Evolutionary conservation across 257 asterid species (phyloP), one percentile per base, ranked within the genome.

Genomic region (Knoxia roxburghii): DNA sequence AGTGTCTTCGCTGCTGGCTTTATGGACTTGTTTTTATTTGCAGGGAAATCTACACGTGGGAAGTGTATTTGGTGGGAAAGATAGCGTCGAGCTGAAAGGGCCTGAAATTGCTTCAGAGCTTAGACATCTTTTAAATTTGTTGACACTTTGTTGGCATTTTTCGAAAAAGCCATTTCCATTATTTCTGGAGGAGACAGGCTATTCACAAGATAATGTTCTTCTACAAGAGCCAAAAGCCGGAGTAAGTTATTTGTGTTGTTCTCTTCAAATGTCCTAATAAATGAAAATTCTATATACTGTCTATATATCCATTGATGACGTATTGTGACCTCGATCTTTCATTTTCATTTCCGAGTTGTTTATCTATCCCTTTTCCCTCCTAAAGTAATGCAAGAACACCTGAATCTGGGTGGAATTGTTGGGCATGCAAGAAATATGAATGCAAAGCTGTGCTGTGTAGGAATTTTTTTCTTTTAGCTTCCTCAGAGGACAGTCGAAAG

Each of bases 141-240:
- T 94, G 65, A 90, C 95, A 24, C 86, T 88, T 45, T 90, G 99
- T 68, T 94, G 96, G 96, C 99, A 90, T 81, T 94, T 94, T 82
- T 94, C 97, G 33, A 94, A 94, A 77, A 94, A 88, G 62, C 87
- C 97, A 6, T 94, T 94, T 71, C 87, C 81, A 14, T 56, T 84
- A 53, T 94, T 94, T 84, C 72, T 94, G 46, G 91, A 87, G 82
- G 96, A 88, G 87, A 90, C 99, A 5, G 99, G 99, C 23, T 86
- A 83, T 81, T 80, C 91, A 50, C 79, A 77, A 72, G 95, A 84
- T 68, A 90, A 91, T 70, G 99, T 94, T 62, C 81, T 94, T 43
- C 91, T 94, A 61, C 99, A 94, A 78, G 97, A 94, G 79, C 96
- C 99, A 45, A 94, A 94, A 85, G 99, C 99, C 54, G 99, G 96